Percentiles rank a stretch among this genome's conserved stretches.
phyloP scores from a whole-genome alignment of 768 basidiomycete genomes.

The Coprinopsis sp. region DNA sequence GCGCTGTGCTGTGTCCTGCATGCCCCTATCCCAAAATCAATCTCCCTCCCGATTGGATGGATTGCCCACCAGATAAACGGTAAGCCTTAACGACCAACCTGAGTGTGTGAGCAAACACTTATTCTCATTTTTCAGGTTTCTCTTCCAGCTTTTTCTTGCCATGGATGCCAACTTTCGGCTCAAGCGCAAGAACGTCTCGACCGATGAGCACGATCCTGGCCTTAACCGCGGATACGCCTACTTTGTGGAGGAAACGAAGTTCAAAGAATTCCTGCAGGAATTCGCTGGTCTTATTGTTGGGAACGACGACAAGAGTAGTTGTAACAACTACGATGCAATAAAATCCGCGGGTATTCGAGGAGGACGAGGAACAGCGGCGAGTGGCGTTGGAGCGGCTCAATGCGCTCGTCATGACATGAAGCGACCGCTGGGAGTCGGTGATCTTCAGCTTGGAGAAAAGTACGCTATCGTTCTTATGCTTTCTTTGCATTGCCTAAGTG shows the following conservation, averaged over 20 bases:
- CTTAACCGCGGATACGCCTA: conserved; percentile 5
- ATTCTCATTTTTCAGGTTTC: too few species aligned
- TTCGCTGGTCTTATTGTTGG: background rate
- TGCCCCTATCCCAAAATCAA: conserved; percentile 21
- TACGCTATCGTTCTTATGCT: conserved; percentile 11
- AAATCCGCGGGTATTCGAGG: conserved; percentile 18
- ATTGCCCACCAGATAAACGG: conserved; percentile 5
- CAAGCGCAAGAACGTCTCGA: conserved; percentile 5
- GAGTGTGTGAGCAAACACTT: too few species aligned
- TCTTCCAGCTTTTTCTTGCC: conserved; percentile 4
- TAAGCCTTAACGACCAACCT: too few species aligned
- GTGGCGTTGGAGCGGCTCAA: conserved; percentile 24
- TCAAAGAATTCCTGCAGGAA: background rate
- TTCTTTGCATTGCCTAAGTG: background rate
- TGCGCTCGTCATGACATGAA: conserved; percentile 30
- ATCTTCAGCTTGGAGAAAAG: conserved; percentile 32
- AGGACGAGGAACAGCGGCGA: conserved; percentile 18
- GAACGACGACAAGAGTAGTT: conserved; percentile 13
- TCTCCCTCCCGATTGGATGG: conserved; percentile 13
- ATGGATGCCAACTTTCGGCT: conserved; percentile 3
- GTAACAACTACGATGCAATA: conserved; percentile 13
- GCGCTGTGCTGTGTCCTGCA: conserved; percentile 19
- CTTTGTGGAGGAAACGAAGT: conserved; percentile 4
- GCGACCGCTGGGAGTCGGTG: conserved; percentile 22
- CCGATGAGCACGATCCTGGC: conserved; percentile 2